phyloP scores from a whole-genome alignment of 768 basidiomycete species.

The Saitozyma podzolica region DNA sequence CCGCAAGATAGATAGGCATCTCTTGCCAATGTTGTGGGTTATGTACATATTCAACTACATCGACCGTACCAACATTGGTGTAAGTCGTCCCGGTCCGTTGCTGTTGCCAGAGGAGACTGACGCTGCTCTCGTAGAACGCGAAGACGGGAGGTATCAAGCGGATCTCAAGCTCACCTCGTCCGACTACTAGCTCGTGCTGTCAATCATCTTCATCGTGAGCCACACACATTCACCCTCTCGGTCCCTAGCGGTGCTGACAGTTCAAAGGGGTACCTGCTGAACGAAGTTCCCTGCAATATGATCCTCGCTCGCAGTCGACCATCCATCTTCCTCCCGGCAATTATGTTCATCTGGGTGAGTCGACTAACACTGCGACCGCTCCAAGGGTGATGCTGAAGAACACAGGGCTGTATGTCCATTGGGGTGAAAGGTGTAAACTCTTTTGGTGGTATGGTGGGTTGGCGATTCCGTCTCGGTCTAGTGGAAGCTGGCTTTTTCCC shows the following conservation, averaged over 20 bases:
- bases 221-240: not conserved
- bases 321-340: conserved; percentile 38
- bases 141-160: conserved; percentile 9
- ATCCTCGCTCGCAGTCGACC: conserved; percentile 41
- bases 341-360: conserved; percentile 41
- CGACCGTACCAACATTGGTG: conserved; percentile 44
- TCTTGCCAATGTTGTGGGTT: conserved; percentile 44
- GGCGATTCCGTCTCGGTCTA: conserved; percentile 2
- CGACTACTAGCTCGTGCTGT: conserved; percentile 14
- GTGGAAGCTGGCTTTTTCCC: conserved; percentile 20
- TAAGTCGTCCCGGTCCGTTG: too few species aligned
- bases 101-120: too few species aligned
- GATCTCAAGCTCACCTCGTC: conserved; percentile 1
- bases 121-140: conserved; percentile 1
- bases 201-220: conserved; percentile 14
- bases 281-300: conserved; percentile 16
- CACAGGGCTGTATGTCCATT: conserved; percentile 3
- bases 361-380: too few species aligned
- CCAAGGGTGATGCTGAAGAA: too few species aligned
- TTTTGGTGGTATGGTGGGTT: conserved; percentile 3
- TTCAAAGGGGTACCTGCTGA: conserved; percentile 8
- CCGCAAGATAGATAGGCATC: conserved; percentile 44
- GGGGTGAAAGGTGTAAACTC: not conserved
- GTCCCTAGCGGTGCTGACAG: not conserved
- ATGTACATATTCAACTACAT: conserved; percentile 44